Conservation (phyloP, 805 yeast species). For the Nakazawaea laoshanensis region DNA sequence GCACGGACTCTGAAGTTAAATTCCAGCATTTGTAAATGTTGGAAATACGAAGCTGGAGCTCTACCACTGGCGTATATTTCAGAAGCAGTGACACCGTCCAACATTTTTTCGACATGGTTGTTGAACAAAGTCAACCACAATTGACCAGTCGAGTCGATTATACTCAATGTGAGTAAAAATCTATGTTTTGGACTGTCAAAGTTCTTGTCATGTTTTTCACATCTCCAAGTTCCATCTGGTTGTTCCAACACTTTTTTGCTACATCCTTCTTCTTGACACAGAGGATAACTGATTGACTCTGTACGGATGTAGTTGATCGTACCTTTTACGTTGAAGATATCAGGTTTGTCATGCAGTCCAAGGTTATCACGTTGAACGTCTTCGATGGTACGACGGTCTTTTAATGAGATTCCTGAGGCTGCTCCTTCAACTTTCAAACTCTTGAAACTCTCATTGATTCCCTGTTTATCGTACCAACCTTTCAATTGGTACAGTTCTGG, state of each 20-base stretch:
- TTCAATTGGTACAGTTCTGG: slow-evolving; percentile 81
- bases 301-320: slow-evolving; percentile 61
- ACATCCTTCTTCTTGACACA: slow-evolving; percentile 73
- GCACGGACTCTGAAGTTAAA: slow-evolving; percentile 73
- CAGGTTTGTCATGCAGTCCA: slow-evolving; percentile 73
- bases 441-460: slow-evolving; percentile 53
- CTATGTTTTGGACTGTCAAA: slow-evolving; percentile 68
- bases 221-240: slow-evolving; percentile 75
- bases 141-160: slow-evolving; percentile 78
- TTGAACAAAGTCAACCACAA: slow-evolving; percentile 85
- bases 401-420: slow-evolving; percentile 21
- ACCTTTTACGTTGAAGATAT: slow-evolving; percentile 70
- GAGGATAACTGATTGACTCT: slow-evolving; percentile 82
- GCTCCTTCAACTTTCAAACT: slow-evolving; percentile 49
- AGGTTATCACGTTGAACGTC: slow-evolving; percentile 59
- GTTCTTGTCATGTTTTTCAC: slow-evolving; percentile 80
- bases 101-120: slow-evolving; percentile 63
- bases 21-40: slow-evolving; percentile 53
- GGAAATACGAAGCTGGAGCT: slow-evolving; percentile 32
- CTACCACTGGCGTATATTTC: slow-evolving; percentile 40
- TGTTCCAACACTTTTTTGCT: slow-evolving; percentile 76
- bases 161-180: slow-evolving; percentile 66
- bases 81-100: slow-evolving; percentile 57
- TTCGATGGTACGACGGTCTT: slow-evolving; percentile 55
- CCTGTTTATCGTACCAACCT: slow-evolving; percentile 92